Evolutionary conservation across 768 basidiomycete species (phyloP).

Genomic region (Chiua virens): DNA sequence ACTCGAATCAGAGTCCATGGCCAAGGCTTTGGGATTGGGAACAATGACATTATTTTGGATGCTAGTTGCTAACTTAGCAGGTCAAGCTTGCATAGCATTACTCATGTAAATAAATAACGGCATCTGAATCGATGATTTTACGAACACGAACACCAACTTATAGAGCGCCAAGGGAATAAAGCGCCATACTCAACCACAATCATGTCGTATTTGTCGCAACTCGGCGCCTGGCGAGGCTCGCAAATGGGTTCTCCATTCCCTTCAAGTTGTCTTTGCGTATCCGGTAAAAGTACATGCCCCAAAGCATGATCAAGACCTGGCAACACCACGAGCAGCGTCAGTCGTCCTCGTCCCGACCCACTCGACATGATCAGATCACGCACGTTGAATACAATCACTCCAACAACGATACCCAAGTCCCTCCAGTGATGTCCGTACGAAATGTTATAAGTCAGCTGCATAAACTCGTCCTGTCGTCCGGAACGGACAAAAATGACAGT

Average conservation of each 20-base stretch:
- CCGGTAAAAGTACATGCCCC: constrained; percentile 32
- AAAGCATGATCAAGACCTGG: constrained; percentile 30
- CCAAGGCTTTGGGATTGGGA: too few relatives aligned
- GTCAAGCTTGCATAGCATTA: too few relatives aligned
- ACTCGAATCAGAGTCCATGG: too few relatives aligned
- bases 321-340: neutral
- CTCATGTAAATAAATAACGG: too few relatives aligned
- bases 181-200: neutral
- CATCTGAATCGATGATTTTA: too few relatives aligned
- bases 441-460: constrained; percentile 14
- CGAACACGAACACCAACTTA: too few relatives aligned
- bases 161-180: too few relatives aligned
- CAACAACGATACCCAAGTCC: constrained; percentile 9
- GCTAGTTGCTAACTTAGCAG: too few relatives aligned
- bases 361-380: neutral
- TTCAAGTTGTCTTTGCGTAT: constrained; percentile 19
- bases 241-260: constrained; percentile 2
- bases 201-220: neutral
- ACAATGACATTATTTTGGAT: too few relatives aligned
- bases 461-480: constrained; percentile 49
- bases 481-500: constrained; percentile 57
- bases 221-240: too few relatives aligned
- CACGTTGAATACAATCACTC: constrained; percentile 43
- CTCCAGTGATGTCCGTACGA: constrained; percentile 9
- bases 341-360: neutral